Base-by-base conservation (phyloP, 2,329 filamentous ascomycete species). In the Ophiosphaerella korrae region DNA sequence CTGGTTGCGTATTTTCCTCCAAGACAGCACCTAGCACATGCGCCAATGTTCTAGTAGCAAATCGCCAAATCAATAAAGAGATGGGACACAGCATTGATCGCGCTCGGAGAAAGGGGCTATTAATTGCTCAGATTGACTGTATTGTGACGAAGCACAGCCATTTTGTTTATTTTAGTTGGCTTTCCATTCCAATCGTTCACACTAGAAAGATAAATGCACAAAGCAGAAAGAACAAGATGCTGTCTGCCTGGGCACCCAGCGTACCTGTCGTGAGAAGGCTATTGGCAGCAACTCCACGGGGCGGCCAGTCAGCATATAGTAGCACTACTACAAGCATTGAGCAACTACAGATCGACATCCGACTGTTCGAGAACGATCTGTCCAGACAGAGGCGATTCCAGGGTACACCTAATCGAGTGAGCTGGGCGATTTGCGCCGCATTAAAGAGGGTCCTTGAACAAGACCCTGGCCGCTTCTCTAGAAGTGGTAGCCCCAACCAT, bases 351-450 rank as follows among this genome's bases (percentile, higher is more conserved):
- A 48, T 73, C n/a, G 69, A 73, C 26, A 48, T 73, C 8, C 57
- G 68, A 7, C 53, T 67, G 8, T 47, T 55, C 16, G 63, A 65
- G 7, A 53, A 61, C 23, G 57, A 63, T 16, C 57, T 54, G n/a
- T 45, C 52, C 11, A 65, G 62, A 32, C 59, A 58, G 51, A 43
- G 53, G 24, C 42, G 45, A 13, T 59, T 65, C 38, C 54, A 46
- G 33, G 58, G 48, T 12, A 46, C 60, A 29, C 55, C 57, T 7
- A 61, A 67, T 16, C 63, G 62, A 8, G 70, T 66, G 3, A 62
- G 62, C 9, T 73, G 70, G 71, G 68, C 67, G 4, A 52, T 73
- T 26, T 72, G 71, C 51, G 68, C 68, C n/a, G 68, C 64, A 5
- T 52, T 73, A 31, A 66, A 65, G 36, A 55, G 63, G 23, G 36